These are phyloP conservation scores for Penicillium sclerotigenum DNA, from an alignment of 2,329 filamentous ascomycete genomes.

Conservation along the genomic window DNA sequence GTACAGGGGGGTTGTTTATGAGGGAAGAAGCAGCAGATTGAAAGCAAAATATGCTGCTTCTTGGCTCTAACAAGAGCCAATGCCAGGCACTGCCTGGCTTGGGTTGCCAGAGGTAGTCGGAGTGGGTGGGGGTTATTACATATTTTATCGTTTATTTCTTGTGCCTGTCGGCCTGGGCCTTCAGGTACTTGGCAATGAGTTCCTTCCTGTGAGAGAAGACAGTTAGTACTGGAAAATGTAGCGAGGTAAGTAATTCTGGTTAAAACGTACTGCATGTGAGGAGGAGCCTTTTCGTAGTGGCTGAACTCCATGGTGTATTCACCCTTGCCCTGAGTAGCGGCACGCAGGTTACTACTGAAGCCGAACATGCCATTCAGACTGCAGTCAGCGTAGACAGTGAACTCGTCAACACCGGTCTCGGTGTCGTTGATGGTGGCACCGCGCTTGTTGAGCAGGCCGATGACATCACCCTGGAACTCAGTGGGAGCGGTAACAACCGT, in stretches of 20 bases:
- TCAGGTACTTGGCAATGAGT: conserved; percentile 64
- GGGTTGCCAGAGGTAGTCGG: conserved; percentile 7
- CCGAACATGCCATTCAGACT: conserved; percentile 97
- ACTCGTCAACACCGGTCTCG: conserved; percentile 89
- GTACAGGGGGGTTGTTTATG: conserved; percentile 12
- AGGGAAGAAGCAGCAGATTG: conserved; percentile 2
- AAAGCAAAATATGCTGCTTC: background rate
- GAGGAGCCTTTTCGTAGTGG: conserved; percentile 84
- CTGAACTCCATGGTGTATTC: conserved; percentile 99
- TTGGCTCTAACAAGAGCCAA: background rate
- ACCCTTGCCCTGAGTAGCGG: conserved; percentile 95
- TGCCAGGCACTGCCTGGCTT: conserved; percentile 5
- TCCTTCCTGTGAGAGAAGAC: conserved; percentile 52
- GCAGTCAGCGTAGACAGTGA: conserved; percentile 87
- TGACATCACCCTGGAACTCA: conserved; percentile 96
- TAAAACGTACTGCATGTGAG: conserved; percentile 78
- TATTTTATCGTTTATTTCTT: conserved; percentile 50
- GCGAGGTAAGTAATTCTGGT: background rate
- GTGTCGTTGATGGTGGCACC: conserved; percentile 94
- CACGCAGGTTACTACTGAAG: conserved; percentile 85
- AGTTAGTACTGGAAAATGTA: conserved; percentile 8
- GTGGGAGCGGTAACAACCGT: conserved; percentile 92
- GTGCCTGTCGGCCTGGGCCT: conserved; percentile 62
- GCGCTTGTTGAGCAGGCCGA: conserved; percentile 94
- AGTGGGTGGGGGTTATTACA: conserved; percentile 7